Evolutionary conservation across 345 rosid genomes (phyloP).

Genomic region (Corchorus olitorius): DNA sequence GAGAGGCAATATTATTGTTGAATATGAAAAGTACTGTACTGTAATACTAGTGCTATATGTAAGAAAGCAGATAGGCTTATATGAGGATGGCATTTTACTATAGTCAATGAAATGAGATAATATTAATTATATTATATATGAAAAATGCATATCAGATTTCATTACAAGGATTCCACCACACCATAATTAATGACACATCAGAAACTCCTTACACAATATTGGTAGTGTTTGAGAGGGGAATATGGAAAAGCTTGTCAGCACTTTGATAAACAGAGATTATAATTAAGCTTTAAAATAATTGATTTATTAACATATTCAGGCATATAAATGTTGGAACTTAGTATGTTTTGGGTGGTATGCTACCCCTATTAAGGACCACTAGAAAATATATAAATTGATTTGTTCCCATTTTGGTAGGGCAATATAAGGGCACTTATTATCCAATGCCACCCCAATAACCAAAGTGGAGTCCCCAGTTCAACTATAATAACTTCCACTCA

Average conservation of each 20-base stretch:
- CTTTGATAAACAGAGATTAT: neutral
- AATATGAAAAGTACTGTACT: constrained; percentile 8
- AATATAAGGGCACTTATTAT: constrained; percentile 25
- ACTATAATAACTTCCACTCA: constrained; percentile 26
- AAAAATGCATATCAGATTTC: neutral
- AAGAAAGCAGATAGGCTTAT: neutral
- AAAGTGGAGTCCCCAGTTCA: constrained; percentile 24
- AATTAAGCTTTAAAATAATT: neutral
- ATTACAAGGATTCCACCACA: constrained; percentile 13
- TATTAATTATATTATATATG: neutral
- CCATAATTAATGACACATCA: neutral
- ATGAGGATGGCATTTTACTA: neutral
- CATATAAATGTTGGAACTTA: constrained; percentile 16
- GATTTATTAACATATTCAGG: neutral
- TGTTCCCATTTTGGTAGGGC: constrained; percentile 27
- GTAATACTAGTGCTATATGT: neutral
- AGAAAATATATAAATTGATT: neutral
- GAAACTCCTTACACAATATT: neutral
- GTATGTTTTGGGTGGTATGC: constrained; percentile 20
- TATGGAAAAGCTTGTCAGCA: constrained; percentile 14
- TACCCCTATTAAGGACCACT: constrained; percentile 11
- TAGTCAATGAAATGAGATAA: constrained; percentile 14
- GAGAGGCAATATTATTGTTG: neutral
- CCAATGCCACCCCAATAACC: constrained; percentile 21
- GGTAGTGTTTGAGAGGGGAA: constrained; percentile 4